phyloP scores from a whole-genome alignment of 2,329 filamentous ascomycete species.

The Akanthomyces muscarius region DNA sequence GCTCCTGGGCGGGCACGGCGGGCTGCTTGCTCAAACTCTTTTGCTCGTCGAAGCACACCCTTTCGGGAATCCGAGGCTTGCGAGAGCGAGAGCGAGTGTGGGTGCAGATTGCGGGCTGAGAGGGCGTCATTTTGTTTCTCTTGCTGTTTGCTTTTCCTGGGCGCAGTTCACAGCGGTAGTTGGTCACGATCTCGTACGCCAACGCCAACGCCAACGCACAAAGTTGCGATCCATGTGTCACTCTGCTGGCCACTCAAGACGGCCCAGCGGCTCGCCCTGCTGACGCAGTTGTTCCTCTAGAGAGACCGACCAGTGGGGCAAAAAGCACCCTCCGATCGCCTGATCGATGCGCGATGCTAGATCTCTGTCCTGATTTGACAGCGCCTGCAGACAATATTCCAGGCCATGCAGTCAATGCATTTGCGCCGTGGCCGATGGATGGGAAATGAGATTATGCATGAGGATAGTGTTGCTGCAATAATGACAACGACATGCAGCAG shows the following conservation, averaged over 20 bases:
- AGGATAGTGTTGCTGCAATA: neutral
- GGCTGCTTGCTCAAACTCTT: too few species aligned
- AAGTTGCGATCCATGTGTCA: neutral
- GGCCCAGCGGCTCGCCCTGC: neutral
- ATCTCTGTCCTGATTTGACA: conserved; percentile 13
- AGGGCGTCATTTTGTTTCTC: neutral
- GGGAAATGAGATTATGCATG: neutral
- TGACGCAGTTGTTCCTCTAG: neutral
- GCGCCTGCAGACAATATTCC: neutral
- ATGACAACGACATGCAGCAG: neutral
- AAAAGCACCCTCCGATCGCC: conserved; percentile 5
- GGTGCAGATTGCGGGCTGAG: neutral
- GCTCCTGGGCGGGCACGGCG: neutral
- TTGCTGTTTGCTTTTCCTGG: neutral
- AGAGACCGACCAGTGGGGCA: neutral
- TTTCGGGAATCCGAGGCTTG: neutral
- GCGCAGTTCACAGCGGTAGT: neutral
- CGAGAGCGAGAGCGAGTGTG: neutral
- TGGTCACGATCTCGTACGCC: neutral
- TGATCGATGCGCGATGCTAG: conserved; percentile 13
- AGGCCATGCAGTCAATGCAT: neutral
- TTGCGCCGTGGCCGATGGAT: neutral
- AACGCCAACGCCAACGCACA: neutral
- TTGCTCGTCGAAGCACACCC: neutral
- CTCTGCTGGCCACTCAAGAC: neutral